Base-by-base conservation (phyloP, 2,329 filamentous ascomycete species). In the Aureobasidium sp. region DNA sequence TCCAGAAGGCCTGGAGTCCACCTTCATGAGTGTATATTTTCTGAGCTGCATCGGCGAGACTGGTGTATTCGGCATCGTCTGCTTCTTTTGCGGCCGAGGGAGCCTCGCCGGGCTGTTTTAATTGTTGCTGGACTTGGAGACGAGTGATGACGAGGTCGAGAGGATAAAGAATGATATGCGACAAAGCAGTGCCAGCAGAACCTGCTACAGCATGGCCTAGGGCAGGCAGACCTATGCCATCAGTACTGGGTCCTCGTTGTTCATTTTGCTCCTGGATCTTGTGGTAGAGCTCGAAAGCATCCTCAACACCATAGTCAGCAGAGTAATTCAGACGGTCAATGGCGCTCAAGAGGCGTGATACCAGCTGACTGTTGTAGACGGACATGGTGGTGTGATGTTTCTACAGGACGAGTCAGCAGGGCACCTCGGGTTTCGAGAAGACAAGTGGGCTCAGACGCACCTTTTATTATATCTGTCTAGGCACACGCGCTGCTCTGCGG, bases 121-220 rank as follows among this genome's bases (percentile, higher is more conserved):
- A 74, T 67, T 83, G 83, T 44, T 82, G 82, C 75, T 94, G 90
- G 3, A 90, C 88, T 74, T 95, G 91, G 50, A 96, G 81, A 32
- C 91, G 84, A 30, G 91, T 91, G 61, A 91, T 87, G 64, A 94
- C 84, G 47, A 95, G 82, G 68, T 90, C 88, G 62, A 96, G 82
- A 1, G 91, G 92, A 71, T 96, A 95, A 6, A 90, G 85, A 60
- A 85, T 75, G 50, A 91, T 80, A 67, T 92, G 93, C 11, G 91
- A 89, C 63, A 93, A 81, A 16, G 89, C 88, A 0, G 90, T 88
- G 39, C 90, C 91, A 0, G 86, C 78, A 5, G 90, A 88, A 57
- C 91, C 91, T 4, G 91, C 91, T 36, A 90, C 74, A 59, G 90
- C 91, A 77, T 96, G 91, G 48, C 90, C 88, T 9, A 96, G 78